Evolutionary conservation across 75 land plant genomes (phyloP), one percentile per base, ranked within the genome.

Genomic region (Larix kaempferi): DNA sequence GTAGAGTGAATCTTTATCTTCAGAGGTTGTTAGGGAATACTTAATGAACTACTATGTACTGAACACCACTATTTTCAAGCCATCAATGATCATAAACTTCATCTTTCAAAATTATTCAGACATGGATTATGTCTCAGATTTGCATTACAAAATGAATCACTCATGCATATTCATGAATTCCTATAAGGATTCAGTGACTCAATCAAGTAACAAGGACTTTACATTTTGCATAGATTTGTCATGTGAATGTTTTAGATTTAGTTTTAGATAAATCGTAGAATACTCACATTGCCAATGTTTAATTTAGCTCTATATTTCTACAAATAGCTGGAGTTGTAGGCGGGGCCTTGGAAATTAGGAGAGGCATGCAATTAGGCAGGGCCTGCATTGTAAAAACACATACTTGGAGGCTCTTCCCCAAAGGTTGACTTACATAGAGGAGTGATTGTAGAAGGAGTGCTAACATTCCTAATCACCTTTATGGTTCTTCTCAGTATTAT

Each of bases 301-400:
- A 39, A 39, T 39, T 39, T 39, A 19, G 41, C 21, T 13, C 22
- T 67, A 0, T 37, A 2, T 67, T 35, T 39, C 2, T 67, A 44
- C 79, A 84, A 82, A 76, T 79, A 22, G 56, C 73, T 29, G 86
- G 91, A 57, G 88, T 84, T 22, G 89, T 79, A 1, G 88, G 78
- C 2, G 91, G 91, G 37, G 86, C 80, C 5, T 71, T 89, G 71
- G 76, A 86, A 27, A 82, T 82, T 54, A 19, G n/a, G 74, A 84
- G 82, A 67, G 65, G 78, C 59, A 81, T 82, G n/a, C n/a, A n/a
- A n/a, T n/a, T n/a, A n/a, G n/a, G n/a, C n/a, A n/a, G n/a, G n/a
- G 84, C 86, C 89, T n/a, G 56, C 73, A 44, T 7, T 71, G 39
- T 82, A 81, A 78, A 84, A 74, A 74, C 84, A 81, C 54, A 79